Conservation (phyloP, 495 filamentous ascomycete species). For the Viridothelium virens region DNA sequence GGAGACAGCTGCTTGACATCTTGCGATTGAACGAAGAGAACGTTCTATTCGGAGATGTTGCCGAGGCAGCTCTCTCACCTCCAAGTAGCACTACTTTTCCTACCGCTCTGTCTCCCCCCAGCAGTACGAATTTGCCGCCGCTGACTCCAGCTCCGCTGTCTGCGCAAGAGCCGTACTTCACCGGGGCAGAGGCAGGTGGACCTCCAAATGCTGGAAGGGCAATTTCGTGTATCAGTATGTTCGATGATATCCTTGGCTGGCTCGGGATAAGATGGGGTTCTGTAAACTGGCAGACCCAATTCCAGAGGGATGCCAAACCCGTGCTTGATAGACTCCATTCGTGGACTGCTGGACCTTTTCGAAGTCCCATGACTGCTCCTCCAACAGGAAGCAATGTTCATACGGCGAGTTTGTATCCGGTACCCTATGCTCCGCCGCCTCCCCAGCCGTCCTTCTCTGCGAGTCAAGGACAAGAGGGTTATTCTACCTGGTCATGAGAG, state of each 20-base stretch:
- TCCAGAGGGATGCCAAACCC: background rate
- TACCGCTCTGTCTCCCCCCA: background rate
- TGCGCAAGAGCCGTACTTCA: background rate
- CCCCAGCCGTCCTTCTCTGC: background rate
- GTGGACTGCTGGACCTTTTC: background rate
- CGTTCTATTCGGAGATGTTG: constrained; percentile 23
- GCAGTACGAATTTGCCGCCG: background rate
- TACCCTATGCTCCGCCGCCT: background rate
- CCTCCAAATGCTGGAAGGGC: constrained; percentile 7
- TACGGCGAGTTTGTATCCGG: background rate
- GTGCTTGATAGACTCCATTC: background rate
- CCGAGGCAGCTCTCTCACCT: constrained; percentile 7
- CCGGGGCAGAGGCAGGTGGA: background rate
- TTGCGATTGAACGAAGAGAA: constrained; percentile 48
- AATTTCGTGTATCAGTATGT: constrained; percentile 3
- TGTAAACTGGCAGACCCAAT: background rate
- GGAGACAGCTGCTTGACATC: constrained; percentile 60
- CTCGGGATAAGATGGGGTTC: background rate
- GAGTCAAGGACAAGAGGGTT: background rate
- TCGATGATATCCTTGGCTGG: constrained; percentile 7
- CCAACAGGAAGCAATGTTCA: background rate
- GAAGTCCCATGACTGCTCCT: background rate
- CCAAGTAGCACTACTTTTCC: background rate
- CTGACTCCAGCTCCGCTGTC: background rate
- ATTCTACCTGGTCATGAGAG: background rate